Base-by-base conservation (phyloP, 2,329 filamentous ascomycete genomes). In the Alternaria postmessia region DNA sequence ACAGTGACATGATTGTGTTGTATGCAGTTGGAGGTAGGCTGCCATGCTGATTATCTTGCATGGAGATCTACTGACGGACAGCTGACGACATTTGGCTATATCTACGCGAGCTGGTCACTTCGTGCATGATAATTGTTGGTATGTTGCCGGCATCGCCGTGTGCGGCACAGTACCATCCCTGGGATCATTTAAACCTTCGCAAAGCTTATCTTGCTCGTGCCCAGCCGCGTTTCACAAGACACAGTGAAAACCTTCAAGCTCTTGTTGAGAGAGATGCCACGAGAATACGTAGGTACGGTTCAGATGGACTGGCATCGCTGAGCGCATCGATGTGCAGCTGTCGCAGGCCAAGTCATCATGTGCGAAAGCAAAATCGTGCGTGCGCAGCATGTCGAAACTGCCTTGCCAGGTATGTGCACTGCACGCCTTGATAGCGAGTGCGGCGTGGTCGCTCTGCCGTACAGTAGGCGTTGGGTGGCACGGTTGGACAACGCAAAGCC, bases 371-470 rank as follows among this genome's bases (percentile, higher is more conserved):
- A 18, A 12, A 32, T 28, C 9, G 6, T 24, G 14, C 12, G 14
- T 41, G 14, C 28, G 30, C 18, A 18, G 20, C 18, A 36, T 38
- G 3, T 47, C 28, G 38, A 39, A 11, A 49, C 34, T 51, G 53
- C 53, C 43, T 51, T 49, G 36, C 36, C 44, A 20, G 28, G 22
- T 20, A 28, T 36, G 41, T 4, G 43, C 20, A 24, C 12, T 48
- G 38, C 39, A 20, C 36, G n/a, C 36, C 34, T 51, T 14, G 24
- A 32, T 41, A 42, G 39, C n/a, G 22, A 26, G 3, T 57, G 54
- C 54, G 54, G 54, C 54, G 46, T 51, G 22, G 54, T 51, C 43
- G 46, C 46, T 34, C 32, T 26, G 44, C 54, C 54, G 43, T 43
- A 26, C 16, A 51, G 20, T 12, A 42, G 30, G 54, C 46, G 28